Percentiles rank a stretch among this genome's conserved stretches.
Evolutionary conservation across 1,284 basidiomycete species (phyloP).

Genomic region (Entoloma clypeatum): DNA sequence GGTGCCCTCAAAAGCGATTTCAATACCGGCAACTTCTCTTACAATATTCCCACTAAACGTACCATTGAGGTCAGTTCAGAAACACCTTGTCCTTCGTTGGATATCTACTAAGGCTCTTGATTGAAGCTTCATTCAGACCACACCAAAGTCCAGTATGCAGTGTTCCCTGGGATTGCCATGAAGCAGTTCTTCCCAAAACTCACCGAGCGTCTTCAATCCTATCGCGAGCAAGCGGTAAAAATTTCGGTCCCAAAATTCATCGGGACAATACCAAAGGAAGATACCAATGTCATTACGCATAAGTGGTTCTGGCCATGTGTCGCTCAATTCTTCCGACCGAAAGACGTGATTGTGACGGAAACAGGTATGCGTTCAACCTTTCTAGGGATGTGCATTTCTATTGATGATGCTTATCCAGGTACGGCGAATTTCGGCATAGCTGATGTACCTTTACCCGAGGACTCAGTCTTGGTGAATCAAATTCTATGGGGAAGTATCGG

Average conservation of each 20-base stretch:
- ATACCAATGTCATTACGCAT: constrained; percentile 61
- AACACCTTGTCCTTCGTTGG: constrained; percentile 2
- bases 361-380: constrained; percentile 48
- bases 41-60: constrained; percentile 57
- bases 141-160: constrained; percentile 63
- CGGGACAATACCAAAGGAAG: constrained; percentile 45
- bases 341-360: constrained; percentile 82
- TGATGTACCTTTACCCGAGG: constrained; percentile 71
- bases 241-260: constrained; percentile 49
- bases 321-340: constrained; percentile 70
- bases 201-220: constrained; percentile 48
- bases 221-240: constrained; percentile 35
- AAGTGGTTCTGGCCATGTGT: constrained; percentile 86
- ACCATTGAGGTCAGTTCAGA: constrained; percentile 54
- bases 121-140: constrained; percentile 79
- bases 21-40: constrained; percentile 86
- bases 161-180: constrained; percentile 66
- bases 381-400: neutral
- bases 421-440: constrained; percentile 73
- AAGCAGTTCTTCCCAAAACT: constrained; percentile 69
- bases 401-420: constrained; percentile 22
- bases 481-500: constrained; percentile 87
- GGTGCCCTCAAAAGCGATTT: constrained; percentile 85
- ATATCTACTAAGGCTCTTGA: constrained; percentile 14
- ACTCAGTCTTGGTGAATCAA: constrained; percentile 67